phyloP scores from a whole-genome alignment of 2,329 filamentous ascomycete species.

The Diaporthe sp. region DNA sequence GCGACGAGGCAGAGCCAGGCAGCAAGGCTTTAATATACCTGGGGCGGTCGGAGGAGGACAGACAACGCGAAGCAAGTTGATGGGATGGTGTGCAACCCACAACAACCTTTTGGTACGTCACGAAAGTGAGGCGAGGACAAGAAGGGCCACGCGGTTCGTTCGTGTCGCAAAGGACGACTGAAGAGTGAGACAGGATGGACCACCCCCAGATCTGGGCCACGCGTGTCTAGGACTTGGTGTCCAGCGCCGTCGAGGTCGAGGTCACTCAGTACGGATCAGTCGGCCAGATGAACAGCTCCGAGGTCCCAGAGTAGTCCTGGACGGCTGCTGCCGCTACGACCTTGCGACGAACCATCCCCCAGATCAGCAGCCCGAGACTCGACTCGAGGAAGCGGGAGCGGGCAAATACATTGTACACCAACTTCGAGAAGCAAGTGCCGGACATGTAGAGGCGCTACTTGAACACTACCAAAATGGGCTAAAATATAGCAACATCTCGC shows the following conservation, averaged over 20 bases:
- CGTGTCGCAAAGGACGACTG: constrained; percentile 3
- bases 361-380: constrained; percentile 6
- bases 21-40: constrained; percentile 37
- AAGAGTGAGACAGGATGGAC: constrained; percentile 24
- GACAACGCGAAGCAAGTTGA: neutral
- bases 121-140: constrained; percentile 35
- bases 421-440: constrained; percentile 8
- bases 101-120: constrained; percentile 4
- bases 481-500: constrained; percentile 28
- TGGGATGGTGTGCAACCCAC: constrained; percentile 21
- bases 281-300: constrained; percentile 22
- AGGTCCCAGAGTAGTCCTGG: neutral
- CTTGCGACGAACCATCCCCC: constrained; percentile 27
- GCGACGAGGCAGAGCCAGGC: constrained; percentile 34
- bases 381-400: neutral
- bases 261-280: constrained; percentile 20
- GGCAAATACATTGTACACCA: constrained; percentile 4
- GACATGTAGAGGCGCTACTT: neutral
- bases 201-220: constrained; percentile 15
- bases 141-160: constrained; percentile 26
- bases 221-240: constrained; percentile 9
- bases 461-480: neutral
- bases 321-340: constrained; percentile 9
- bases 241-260: constrained; percentile 16
- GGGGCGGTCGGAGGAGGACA: neutral